Base-by-base conservation (phyloP, 176 grass and related monocot species). In the Oryza rufipogon region DNA sequence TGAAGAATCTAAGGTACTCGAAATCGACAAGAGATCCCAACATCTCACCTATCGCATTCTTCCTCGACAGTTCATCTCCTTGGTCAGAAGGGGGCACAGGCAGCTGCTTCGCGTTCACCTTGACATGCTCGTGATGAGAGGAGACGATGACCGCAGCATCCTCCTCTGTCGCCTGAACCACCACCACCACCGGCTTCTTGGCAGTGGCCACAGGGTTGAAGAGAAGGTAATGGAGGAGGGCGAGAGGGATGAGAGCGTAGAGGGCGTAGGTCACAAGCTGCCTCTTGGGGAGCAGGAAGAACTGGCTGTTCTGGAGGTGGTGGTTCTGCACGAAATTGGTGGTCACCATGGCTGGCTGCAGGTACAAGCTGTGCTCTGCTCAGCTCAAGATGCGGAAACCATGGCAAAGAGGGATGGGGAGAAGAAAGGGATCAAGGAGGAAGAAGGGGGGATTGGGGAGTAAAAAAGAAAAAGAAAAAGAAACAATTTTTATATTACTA, bases 141-240 rank as follows among this genome's bases (percentile, higher is more conserved):
- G 74, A 13, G 32, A 51, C 22, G 23, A 63, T 1, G 49, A 33
- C 8, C 0, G n/a, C 14, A 4, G 54, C 71, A 2, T 63, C 75
- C 20, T 63, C 75, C 20, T 80, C 76, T 1, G 12, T 70, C 1
- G 6, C 44, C 61, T 52, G 58, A n/a, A 41, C 42, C 44, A 36
- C 64, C 15, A 36, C 64, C 20, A 13, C 69, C 36, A 63, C 64
- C 1, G 64, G 2, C 68, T 74, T 70, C 56, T 66, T 44, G 63
- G 86, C 16, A 2, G 79, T 23, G 54, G 46, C 25, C 42, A 63
- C 19, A 11, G 88, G 85, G 60, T 77, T 69, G 77, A 92, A 91
- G 86, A 92, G 82, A 7, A 89, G 90, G 63, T 90, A 78, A 32
- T 93, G 95, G 89, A 93, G 80, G 65, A 95, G 72, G 13, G 88